Evolutionary conservation across 2,329 filamentous ascomycete genomes (phyloP), one percentile per base, ranked within the genome.

Genomic region (Pseudogymnoascus sp.): DNA sequence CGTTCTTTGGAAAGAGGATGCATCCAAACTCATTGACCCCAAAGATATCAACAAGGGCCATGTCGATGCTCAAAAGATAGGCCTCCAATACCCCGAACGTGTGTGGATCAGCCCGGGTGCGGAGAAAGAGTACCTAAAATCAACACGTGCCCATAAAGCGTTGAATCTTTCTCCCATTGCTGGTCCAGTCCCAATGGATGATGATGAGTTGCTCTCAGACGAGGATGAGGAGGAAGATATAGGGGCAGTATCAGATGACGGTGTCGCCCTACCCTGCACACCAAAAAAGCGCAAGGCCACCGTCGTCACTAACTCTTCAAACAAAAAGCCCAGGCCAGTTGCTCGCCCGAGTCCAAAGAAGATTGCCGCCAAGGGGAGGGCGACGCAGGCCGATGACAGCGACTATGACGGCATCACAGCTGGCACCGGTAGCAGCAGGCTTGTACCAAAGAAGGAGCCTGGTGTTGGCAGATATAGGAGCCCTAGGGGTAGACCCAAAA

Each of bases 21-120:
- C 59, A 18, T 60, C 59, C 35, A 60, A 60, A 21, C 59, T 60
- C 21, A 60, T 60, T 6, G 59, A 60, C 25, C 33, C 59, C 7
- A 60, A 60, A 18, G 59, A 60, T 40, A 60, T 60, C 59, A 60
- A 60, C 59, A 60, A 60, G n/a, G 59, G 59, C 10, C 25, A 60
- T 3, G 38, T 40, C 25, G 59, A 60, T 31, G 59, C 59, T 14
- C 35, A 40, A 25, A 42, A 42, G 8, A 38, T 31, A 14, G 59
- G 59, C 3, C 14, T 40, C 1, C 18, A 38, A 25, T 60, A 40
- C 12, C 35, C 59, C 4, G 59, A 31, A 16, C 59, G 59, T 60
- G 2, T 40, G 5, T 60, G 59, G 59, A 60, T 60, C 35, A 60
- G 5, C 59, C 35, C 18, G 2, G 33, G 38, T 14, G 59, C 59